Conservation (phyloP, 1,284 basidiomycete genomes). For the Tausonia pullulans region DNA sequence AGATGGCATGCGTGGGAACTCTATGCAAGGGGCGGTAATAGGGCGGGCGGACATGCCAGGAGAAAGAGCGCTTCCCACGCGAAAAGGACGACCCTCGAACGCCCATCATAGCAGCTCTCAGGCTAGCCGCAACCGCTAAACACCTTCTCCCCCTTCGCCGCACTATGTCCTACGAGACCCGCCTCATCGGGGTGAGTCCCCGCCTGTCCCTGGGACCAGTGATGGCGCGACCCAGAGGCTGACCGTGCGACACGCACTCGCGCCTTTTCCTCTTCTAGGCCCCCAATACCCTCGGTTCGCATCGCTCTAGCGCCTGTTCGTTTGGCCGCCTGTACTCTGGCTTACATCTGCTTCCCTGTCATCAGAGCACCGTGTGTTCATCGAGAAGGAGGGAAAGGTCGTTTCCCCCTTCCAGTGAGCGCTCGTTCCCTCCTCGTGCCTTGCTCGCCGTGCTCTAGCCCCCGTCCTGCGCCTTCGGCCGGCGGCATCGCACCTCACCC, state of each 20-base stretch:
- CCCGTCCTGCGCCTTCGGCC: neutral
- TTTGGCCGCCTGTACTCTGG: neutral
- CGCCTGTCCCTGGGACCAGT: neutral
- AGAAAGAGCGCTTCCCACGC: neutral
- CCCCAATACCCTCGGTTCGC: conserved; percentile 79
- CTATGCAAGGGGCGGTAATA: no score
- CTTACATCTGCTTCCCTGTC: neutral
- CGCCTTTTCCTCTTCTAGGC: conserved; percentile 36
- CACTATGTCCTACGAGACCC: conserved; percentile 19
- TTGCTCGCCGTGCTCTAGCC: neutral
- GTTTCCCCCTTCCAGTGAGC: conserved; percentile 74
- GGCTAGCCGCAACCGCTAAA: conserved; percentile 2
- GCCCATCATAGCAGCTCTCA: conserved; percentile 3
- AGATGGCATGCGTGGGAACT: neutral
- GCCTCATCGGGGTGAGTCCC: conserved; percentile 21
- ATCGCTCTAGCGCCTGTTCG: neutral
- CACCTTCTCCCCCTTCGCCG: neutral
- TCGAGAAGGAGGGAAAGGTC: conserved; percentile 77
- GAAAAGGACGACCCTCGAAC: neutral
- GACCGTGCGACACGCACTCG: neutral
- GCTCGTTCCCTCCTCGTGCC: neutral
- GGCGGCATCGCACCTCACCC: neutral
- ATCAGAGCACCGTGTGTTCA: conserved; percentile 84
- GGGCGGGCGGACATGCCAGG: no score
- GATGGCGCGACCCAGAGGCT: neutral